These are phyloP conservation scores for Dothidotthia symphoricarpi DNA, from an alignment of 2,329 filamentous ascomycete genomes.

Conservation along the genomic window DNA sequence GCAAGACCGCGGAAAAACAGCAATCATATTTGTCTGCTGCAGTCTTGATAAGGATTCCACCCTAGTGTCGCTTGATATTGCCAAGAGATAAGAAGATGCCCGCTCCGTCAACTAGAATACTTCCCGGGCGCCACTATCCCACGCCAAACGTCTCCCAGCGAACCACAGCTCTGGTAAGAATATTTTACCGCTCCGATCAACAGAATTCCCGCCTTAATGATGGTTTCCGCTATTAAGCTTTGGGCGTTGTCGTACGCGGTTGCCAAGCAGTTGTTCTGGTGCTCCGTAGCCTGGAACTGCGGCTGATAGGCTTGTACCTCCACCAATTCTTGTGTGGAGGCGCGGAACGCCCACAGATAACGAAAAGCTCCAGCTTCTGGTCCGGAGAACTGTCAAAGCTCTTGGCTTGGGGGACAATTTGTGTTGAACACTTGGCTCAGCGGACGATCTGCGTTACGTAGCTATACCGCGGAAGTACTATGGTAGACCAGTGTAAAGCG, in stretches of 20 bases:
- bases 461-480: conserved; percentile 39
- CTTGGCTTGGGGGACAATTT: conserved; percentile 24
- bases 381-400: conserved; percentile 23
- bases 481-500: conserved; percentile 13
- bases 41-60: conserved; percentile 30
- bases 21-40: conserved; percentile 25
- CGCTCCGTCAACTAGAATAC: conserved; percentile 15
- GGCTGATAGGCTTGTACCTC: conserved; percentile 18
- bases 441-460: conserved; percentile 26
- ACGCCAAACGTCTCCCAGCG: conserved; percentile 18
- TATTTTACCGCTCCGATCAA: no score
- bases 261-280: no score
- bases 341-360: conserved; percentile 28
- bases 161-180: conserved; percentile 4
- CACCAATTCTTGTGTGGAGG: conserved; percentile 9
- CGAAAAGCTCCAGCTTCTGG: conserved; percentile 19
- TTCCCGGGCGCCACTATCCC: conserved; percentile 35
- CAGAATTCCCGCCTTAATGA: no score
- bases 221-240: no score
- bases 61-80: conserved; percentile 22
- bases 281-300: conserved; percentile 2
- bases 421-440: conserved; percentile 20
- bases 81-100: conserved; percentile 41
- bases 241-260: no score
- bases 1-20: conserved; percentile 35